Evolutionary conservation across 1,139 yeast genomes (phyloP).

Genomic region (Spathaspora sp.): DNA sequence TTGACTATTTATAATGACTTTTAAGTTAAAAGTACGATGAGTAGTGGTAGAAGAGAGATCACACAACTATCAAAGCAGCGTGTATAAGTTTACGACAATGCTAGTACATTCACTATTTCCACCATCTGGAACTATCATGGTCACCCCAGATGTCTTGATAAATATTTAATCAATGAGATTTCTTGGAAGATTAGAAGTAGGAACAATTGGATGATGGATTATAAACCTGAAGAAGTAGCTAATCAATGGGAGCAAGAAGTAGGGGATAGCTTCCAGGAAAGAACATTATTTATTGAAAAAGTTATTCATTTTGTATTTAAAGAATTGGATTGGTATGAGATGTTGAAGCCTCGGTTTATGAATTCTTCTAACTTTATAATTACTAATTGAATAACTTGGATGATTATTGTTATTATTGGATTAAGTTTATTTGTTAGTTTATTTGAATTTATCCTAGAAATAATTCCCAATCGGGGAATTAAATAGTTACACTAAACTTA

Average conservation of each 20-base stretch:
- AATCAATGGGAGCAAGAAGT: constrained; percentile 34
- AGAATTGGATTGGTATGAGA: constrained; percentile 31
- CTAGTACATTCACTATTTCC: too few species aligned
- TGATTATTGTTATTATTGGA: constrained; percentile 81
- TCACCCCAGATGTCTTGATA: constrained; percentile 23
- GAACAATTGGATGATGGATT: constrained; percentile 34
- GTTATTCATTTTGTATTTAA: constrained; percentile 23
- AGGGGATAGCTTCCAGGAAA: constrained; percentile 14
- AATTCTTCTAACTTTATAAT: too few species aligned
- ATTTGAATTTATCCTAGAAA: constrained; percentile 42
- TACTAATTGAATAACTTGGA: constrained; percentile 88
- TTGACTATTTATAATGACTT: too few species aligned
- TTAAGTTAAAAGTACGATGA: too few species aligned
- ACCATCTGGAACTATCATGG: constrained; percentile 4
- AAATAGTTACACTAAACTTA: too few species aligned
- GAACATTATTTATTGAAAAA: constrained; percentile 16
- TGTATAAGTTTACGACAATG: too few species aligned
- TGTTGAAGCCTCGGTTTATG: constrained; percentile 16
- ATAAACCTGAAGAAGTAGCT: constrained; percentile 23
- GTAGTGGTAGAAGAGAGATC: too few species aligned
- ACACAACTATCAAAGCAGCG: too few species aligned
- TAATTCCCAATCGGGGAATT: constrained; percentile 19
- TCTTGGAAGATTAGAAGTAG: constrained; percentile 27
- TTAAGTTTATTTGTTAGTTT: constrained; percentile 69
- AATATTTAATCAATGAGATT: constrained; percentile 24